These are phyloP conservation scores for Gracilariopsis chorda DNA, from an alignment of 23 red algal genomes.

Conservation along the genomic window DNA sequence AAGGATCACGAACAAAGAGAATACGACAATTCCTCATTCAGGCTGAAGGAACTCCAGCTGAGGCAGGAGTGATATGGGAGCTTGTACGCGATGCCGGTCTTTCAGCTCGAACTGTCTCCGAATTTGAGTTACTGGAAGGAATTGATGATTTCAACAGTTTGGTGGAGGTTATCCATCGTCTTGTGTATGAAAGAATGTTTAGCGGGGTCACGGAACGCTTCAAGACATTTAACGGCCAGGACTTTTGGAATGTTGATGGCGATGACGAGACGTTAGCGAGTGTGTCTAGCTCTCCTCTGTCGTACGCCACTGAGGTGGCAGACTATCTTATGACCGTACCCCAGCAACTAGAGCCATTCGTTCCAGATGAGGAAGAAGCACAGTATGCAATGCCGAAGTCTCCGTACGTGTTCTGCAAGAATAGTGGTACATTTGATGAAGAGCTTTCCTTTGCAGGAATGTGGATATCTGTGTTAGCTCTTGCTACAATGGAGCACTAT, in stretches of 20 bases:
- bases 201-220: slow-evolving; percentile 48
- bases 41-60: slow-evolving; percentile 8
- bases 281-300: slow-evolving; percentile 65
- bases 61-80: slow-evolving; percentile 47
- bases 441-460: slow-evolving; percentile 69
- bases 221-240: slow-evolving; percentile 19
- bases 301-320: slow-evolving; percentile 78
- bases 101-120: slow-evolving; percentile 6
- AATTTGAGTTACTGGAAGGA: slow-evolving; percentile 48
- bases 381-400: slow-evolving; percentile 44
- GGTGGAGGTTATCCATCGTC: slow-evolving; percentile 44
- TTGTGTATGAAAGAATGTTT: slow-evolving; percentile 69
- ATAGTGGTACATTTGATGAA: not conserved
- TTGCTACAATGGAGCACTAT: slow-evolving; percentile 75
- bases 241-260: slow-evolving; percentile 52
- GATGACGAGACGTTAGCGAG: slow-evolving; percentile 47
- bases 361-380: slow-evolving; percentile 78
- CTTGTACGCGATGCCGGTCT: slow-evolving; percentile 47
- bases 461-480: slow-evolving; percentile 70
- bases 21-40: slow-evolving; percentile 45
- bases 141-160: slow-evolving; percentile 23
- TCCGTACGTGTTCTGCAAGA: slow-evolving; percentile 34
- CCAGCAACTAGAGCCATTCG: slow-evolving; percentile 82
- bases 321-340: slow-evolving; percentile 83
- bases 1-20: not conserved